Conservation (phyloP, 768 basidiomycete genomes). For the Tylopilus plumbeoviolaceoides region DNA sequence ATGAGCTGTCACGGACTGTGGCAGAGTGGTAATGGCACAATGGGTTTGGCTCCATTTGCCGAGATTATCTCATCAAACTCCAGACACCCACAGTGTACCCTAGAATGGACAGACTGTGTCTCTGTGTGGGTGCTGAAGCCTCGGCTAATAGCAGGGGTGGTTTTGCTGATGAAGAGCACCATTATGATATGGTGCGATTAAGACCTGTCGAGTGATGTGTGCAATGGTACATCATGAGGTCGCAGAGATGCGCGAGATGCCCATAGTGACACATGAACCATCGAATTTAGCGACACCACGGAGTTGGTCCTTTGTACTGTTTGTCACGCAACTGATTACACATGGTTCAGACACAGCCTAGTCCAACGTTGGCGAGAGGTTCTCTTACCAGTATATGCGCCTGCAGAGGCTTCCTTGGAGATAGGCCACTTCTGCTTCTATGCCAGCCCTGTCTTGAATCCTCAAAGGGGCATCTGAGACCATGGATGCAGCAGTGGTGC, state of each 20-base stretch:
- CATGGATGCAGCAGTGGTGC: constrained; percentile 21
- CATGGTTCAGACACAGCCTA: constrained; percentile 10
- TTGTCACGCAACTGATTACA: too few species aligned
- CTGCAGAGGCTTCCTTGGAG: constrained; percentile 23
- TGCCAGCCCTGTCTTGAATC: constrained; percentile 2
- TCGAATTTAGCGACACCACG: constrained; percentile 98
- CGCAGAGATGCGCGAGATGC: constrained; percentile 93
- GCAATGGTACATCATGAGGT: constrained; percentile 97
- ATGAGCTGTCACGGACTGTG: too few species aligned
- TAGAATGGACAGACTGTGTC: too few species aligned
- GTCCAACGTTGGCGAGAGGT: not conserved
- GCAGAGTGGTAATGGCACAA: too few species aligned
- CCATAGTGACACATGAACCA: constrained; percentile 99
- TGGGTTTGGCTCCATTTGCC: too few species aligned
- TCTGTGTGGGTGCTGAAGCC: too few species aligned
- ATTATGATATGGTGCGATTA: constrained; percentile 97
- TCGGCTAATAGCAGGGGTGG: too few species aligned
- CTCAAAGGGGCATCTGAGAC: constrained; percentile 19
- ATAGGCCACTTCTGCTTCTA: constrained; percentile 5
- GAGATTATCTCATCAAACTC: too few species aligned
- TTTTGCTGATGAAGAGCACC: too few species aligned
- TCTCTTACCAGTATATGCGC: constrained; percentile 16
- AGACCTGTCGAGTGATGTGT: constrained; percentile 97
- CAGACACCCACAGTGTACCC: too few species aligned
- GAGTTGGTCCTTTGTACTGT: too few species aligned